Evolutionary conservation across 129 eudicot species (phyloP), one percentile per base, ranked within the genome.

Genomic region (Flaveria brownii): DNA sequence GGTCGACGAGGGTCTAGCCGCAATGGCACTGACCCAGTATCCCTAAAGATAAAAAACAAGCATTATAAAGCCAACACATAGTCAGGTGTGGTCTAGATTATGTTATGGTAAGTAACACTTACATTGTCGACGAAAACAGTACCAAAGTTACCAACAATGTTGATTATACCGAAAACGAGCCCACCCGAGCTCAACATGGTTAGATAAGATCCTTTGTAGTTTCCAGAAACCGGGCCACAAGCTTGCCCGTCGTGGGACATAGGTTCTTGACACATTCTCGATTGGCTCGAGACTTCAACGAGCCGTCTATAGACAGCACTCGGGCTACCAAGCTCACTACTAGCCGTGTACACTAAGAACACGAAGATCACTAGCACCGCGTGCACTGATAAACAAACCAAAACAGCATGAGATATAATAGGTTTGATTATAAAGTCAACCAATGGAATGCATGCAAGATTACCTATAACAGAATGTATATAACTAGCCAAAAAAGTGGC

Each of bases 401-500:
- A 52, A 67, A 8, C 54, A 36, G 3, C 43, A 11, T 9, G n/a
- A 42, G 59, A 42, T 43, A 30, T 65, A 11, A 18, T 39, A 65
- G 0, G 39, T 56, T 68, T 67, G 76, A 39, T 9, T 0, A 62
- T 30, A 41, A 77, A 76, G 57, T 75, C 49, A 39, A 70, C 71
- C 9, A 4, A 18, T 47, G 16, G 7, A 46, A 51, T 60, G 13
- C 14, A 39, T 16, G 39, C 18, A 17, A 54, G 20, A 14, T 41
- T 82, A 93, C 98, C 98, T 76, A 94, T 91, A 2, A 91, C 97
- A 75, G 99, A 95, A 83, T 95, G 99, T 81, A 95, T 91, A 76
- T 95, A 95, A 81, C 99, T 95, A 52, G 99, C 99, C 79, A 95
- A 78, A 85, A 95, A 95, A n/a, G 99, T 95, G 79, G 99, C 99